These are phyloP conservation scores for Teratosphaeria zuluensis DNA, from an alignment of 2,329 filamentous ascomycete genomes.

Conservation along the genomic window DNA sequence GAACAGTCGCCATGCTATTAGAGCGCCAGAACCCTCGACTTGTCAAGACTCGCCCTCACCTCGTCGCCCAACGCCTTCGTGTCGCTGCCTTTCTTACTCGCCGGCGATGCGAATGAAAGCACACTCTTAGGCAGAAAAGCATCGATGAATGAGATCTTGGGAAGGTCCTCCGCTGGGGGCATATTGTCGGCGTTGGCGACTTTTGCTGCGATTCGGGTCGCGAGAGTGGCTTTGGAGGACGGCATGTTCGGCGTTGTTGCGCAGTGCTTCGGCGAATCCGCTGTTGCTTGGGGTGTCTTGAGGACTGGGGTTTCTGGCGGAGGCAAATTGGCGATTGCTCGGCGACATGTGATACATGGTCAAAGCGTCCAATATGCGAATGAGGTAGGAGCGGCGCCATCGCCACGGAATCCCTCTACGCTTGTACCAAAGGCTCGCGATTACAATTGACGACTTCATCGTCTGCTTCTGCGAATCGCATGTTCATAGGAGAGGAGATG, in stretches of 20 bases:
- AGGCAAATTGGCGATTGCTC: not conserved
- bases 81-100: not conserved
- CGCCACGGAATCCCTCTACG: too few relatives aligned
- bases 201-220: conserved; percentile 19
- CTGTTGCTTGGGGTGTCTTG: not conserved
- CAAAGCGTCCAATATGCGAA: not conserved
- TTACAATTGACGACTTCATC: too few relatives aligned
- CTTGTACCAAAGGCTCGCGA: too few relatives aligned
- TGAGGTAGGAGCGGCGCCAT: not conserved
- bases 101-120: not conserved
- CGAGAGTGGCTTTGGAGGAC: conserved; percentile 9
- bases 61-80: not conserved
- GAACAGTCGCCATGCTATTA: not conserved
- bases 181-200: conserved; percentile 19
- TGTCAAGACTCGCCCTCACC: not conserved
- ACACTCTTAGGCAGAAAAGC: conserved; percentile 16
- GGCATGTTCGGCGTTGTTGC: not conserved
- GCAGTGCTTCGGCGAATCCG: not conserved
- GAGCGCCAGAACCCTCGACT: not conserved
- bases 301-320: too few relatives aligned
- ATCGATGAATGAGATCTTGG: conserved; percentile 22
- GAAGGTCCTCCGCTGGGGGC: conserved; percentile 12
- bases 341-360: not conserved
- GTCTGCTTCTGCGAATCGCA: too few relatives aligned
- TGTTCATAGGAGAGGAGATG: too few relatives aligned